Conservation (phyloP, 2,329 filamentous ascomycete genomes). For the Phaeosphaeriaceae sp. region DNA sequence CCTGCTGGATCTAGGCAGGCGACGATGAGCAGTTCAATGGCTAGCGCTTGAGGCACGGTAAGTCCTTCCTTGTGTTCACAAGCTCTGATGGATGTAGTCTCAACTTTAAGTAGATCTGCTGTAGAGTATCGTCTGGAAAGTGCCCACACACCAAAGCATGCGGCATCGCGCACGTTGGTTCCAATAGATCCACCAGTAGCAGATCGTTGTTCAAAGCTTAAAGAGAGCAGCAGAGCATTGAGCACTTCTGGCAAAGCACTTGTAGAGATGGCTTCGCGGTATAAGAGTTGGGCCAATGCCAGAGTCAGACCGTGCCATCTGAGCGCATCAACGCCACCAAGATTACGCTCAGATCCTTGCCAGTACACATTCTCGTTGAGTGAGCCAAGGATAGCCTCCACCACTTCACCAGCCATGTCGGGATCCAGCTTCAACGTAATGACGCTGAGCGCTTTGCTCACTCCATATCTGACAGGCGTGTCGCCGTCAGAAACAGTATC, state of each 20-base stretch:
- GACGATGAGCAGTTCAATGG: constrained; percentile 79
- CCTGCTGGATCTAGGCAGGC: constrained; percentile 88
- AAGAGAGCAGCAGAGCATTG: constrained; percentile 76
- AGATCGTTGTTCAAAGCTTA: constrained; percentile 88
- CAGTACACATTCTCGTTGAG: constrained; percentile 68
- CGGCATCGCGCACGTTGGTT: constrained; percentile 90
- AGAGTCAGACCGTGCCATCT: constrained; percentile 94
- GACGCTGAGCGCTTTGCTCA: constrained; percentile 90
- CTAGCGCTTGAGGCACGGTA: constrained; percentile 75
- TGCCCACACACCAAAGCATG: constrained; percentile 96
- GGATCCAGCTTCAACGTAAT: constrained; percentile 80
- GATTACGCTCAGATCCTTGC: constrained; percentile 62
- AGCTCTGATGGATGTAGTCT: constrained; percentile 52
- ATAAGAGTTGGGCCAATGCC: constrained; percentile 84
- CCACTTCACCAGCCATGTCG: constrained; percentile 84
- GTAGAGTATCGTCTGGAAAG: constrained; percentile 87
- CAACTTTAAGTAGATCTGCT: constrained; percentile 72
- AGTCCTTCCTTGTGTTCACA: constrained; percentile 50
- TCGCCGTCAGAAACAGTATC: constrained; percentile 83
- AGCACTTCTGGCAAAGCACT: constrained; percentile 75
- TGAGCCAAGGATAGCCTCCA: constrained; percentile 81
- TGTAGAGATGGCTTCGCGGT: constrained; percentile 79
- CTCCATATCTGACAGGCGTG: constrained; percentile 86
- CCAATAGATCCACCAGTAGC: constrained; percentile 85
- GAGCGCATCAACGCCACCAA: constrained; percentile 78